Percentiles rank a stretch among this genome's conserved stretches.
Evolutionary conservation across 768 basidiomycete species (phyloP).

Genomic region (Amanita pallidorosea): DNA sequence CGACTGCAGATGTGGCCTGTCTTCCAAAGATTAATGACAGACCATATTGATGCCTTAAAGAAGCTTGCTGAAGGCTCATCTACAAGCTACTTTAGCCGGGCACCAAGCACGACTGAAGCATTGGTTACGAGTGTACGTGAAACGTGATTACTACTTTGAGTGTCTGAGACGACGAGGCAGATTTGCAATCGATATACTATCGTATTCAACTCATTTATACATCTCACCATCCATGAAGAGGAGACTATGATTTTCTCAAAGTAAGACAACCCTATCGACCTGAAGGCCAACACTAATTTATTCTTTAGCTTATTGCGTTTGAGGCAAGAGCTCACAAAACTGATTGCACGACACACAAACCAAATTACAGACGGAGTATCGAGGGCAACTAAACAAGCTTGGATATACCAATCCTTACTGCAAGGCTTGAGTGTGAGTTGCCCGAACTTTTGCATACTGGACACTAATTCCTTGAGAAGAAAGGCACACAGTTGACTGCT

Average conservation of each 20-base stretch:
- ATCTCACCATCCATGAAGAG: slow-evolving; percentile 72
- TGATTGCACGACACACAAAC: slow-evolving; percentile 64
- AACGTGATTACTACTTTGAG: not conserved
- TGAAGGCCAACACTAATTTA: not conserved
- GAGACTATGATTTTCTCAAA: slow-evolving; percentile 97
- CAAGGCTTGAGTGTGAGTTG: slow-evolving; percentile 61
- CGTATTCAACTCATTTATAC: slow-evolving; percentile 76
- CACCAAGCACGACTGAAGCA: slow-evolving; percentile 54
- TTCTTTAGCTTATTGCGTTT: slow-evolving; percentile 64
- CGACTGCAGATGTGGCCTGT: slow-evolving; percentile 88
- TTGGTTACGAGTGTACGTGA: slow-evolving; percentile 48
- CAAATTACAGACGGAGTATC: slow-evolving; percentile 51
- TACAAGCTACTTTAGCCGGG: slow-evolving; percentile 52
- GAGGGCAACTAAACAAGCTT: slow-evolving; percentile 58
- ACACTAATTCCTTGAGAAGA: slow-evolving; percentile 25
- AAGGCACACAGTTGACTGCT: slow-evolving; percentile 55
- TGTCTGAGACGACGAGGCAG: slow-evolving; percentile 18
- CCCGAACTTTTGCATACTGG: not conserved
- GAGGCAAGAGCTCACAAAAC: slow-evolving; percentile 70
- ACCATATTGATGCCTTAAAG: slow-evolving; percentile 74
- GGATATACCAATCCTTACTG: slow-evolving; percentile 67
- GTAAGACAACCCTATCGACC: slow-evolving; percentile 30
- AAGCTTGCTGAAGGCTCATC: slow-evolving; percentile 68
- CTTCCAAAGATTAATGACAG: slow-evolving; percentile 83
- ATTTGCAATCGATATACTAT: slow-evolving; percentile 70